A percentile compares a stretch with the other conserved stretches of the same genome.
Conservation (phyloP, 768 basidiomycete genomes). For the Panellus pusillus region DNA sequence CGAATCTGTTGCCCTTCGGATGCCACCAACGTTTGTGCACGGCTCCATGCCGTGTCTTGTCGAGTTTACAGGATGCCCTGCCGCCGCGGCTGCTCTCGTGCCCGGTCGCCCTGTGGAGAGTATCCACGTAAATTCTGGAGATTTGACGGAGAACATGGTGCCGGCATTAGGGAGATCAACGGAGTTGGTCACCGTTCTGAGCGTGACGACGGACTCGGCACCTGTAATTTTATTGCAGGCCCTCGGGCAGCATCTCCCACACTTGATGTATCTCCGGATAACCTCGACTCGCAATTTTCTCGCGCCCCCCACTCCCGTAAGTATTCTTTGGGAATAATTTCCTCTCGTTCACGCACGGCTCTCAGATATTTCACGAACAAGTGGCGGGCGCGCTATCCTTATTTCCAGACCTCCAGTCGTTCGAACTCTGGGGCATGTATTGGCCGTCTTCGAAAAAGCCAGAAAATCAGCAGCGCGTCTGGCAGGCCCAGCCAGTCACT, state of each 20-base stretch:
- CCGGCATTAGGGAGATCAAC: slow-evolving; percentile 50
- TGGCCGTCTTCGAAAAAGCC: slow-evolving; percentile 60
- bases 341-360: slow-evolving; percentile 16
- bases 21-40: slow-evolving; percentile 37
- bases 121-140: slow-evolving; percentile 62
- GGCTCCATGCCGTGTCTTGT: slow-evolving; percentile 43
- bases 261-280: slow-evolving; percentile 66
- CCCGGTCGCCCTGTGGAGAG: slow-evolving; percentile 66
- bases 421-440: slow-evolving; percentile 76
- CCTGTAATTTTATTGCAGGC: slow-evolving; percentile 58
- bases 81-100: slow-evolving; percentile 54
- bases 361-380: slow-evolving; percentile 62
- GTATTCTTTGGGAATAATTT: slow-evolving; percentile 27
- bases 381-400: slow-evolving; percentile 57
- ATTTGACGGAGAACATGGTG: slow-evolving; percentile 58
- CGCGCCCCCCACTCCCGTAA: slow-evolving; percentile 52
- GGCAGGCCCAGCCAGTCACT: slow-evolving; percentile 52
- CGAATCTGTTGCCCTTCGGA: slow-evolving; percentile 46
- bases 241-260: slow-evolving; percentile 56
- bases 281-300: slow-evolving; percentile 56
- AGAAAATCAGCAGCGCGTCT: slow-evolving; percentile 44
- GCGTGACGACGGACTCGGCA: slow-evolving; percentile 56
- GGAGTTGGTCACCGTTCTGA: slow-evolving; percentile 53
- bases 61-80: slow-evolving; percentile 62
- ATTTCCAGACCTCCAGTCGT: slow-evolving; percentile 60